Evolutionary conservation across 2,329 filamentous ascomycete genomes (phyloP).

Genomic region (Aspergillus bombycis): DNA sequence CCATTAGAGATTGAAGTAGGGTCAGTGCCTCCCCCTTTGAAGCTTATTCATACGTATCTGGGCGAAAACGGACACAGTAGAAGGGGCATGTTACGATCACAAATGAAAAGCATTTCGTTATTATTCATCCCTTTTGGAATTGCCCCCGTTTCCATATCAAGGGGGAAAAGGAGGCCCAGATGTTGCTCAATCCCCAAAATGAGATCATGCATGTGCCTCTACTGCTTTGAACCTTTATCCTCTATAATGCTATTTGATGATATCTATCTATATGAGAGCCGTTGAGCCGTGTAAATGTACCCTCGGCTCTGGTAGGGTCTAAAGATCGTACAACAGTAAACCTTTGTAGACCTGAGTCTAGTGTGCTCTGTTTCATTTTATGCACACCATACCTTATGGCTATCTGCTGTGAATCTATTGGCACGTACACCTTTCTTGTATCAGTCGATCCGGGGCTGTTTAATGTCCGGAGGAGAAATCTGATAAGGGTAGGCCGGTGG

Average conservation of each 20-base stretch:
- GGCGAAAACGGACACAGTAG: no score
- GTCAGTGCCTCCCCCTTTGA: background rate
- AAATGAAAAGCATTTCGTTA: background rate
- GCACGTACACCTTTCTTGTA: background rate
- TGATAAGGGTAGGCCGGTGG: background rate
- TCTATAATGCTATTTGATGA: background rate
- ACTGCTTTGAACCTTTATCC: background rate
- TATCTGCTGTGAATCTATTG: background rate
- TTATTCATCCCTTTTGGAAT: background rate
- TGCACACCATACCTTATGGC: background rate
- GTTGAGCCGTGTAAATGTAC: background rate
- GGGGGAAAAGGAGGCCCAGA: background rate
- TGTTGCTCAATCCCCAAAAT: background rate
- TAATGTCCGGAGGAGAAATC: background rate
- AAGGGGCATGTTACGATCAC: background rate
- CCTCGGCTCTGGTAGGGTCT: background rate
- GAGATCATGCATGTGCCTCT: background rate
- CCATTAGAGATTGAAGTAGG: background rate
- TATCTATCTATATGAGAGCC: background rate
- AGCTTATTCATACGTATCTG: background rate
- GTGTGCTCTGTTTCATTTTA: background rate
- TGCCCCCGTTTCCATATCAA: background rate
- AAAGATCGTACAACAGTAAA: background rate
- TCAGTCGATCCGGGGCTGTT: background rate
- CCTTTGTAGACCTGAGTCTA: background rate